These are phyloP conservation scores for Helianthus tuberosus DNA, from an alignment of 129 eudicot genomes.

Conservation along the genomic window DNA sequence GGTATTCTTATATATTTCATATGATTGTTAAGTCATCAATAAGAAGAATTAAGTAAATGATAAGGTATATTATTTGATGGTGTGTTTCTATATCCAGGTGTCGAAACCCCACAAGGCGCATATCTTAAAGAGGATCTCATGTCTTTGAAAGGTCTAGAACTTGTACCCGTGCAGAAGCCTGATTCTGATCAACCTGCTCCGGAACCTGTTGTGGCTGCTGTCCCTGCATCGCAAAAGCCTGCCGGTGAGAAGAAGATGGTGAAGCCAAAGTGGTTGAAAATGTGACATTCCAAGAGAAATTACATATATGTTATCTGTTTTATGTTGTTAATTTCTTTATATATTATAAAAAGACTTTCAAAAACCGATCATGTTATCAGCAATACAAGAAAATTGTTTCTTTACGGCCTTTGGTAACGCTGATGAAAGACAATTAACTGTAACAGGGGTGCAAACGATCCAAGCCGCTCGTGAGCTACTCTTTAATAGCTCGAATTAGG, in stretches of 20 bases:
- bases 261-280: constrained; percentile 87
- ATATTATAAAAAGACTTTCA: background rate
- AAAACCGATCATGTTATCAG: background rate
- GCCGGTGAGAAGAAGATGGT: constrained; percentile 55
- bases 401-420: too few relatives aligned
- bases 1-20: constrained; percentile 32
- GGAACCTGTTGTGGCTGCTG: constrained; percentile 40
- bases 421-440: too few relatives aligned
- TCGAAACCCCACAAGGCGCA: constrained; percentile 43
- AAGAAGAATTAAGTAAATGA: background rate
- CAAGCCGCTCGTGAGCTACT: too few relatives aligned
- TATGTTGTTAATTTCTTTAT: background rate
- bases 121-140: constrained; percentile 71
- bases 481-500: too few relatives aligned
- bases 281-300: constrained; percentile 43
- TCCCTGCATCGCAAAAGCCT: constrained; percentile 45
- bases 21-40: background rate
- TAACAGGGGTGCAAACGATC: too few relatives aligned
- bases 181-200: constrained; percentile 42
- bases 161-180: constrained; percentile 25
- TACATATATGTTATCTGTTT: background rate
- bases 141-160: constrained; percentile 65
- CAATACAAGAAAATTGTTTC: background rate
- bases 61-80: background rate
- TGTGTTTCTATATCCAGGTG: constrained; percentile 37